Conservation (phyloP, 768 basidiomycete species). For the Pulveroboletus sp. region DNA sequence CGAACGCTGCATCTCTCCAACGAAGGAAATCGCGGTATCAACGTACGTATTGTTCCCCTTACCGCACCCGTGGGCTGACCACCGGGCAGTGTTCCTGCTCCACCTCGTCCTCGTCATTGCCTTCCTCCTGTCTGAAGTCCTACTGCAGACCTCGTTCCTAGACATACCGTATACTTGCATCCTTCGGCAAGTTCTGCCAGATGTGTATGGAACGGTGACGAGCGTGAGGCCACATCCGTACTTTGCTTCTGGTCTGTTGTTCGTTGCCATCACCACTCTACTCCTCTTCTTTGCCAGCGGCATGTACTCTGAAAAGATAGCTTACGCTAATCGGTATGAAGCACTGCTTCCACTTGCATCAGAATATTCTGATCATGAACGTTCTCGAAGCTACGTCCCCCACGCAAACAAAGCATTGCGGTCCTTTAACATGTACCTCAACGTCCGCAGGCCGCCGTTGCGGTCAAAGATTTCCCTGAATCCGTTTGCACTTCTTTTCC, state of each 20-base stretch:
- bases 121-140: constrained; percentile 71
- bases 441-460: constrained; percentile 78
- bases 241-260: constrained; percentile 71
- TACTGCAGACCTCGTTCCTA: constrained; percentile 64
- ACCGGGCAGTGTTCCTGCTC: constrained; percentile 62
- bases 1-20: constrained; percentile 78
- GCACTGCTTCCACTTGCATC: constrained; percentile 7
- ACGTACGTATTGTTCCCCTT: constrained; percentile 41
- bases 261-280: constrained; percentile 86
- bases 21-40: constrained; percentile 80
- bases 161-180: constrained; percentile 53
- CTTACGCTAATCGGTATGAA: constrained; percentile 89
- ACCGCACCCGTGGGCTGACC: constrained; percentile 16
- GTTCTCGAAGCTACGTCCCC: constrained; percentile 75
- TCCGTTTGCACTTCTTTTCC: constrained; percentile 37
- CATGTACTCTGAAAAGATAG: constrained; percentile 94
- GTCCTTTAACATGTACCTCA: constrained; percentile 95
- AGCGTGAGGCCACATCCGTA: constrained; percentile 62
- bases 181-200: constrained; percentile 50
- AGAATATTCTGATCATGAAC: constrained; percentile 12
- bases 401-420: constrained; percentile 91
- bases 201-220: constrained; percentile 37
- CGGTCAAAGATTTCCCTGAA: constrained; percentile 49
- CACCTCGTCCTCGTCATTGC: constrained; percentile 64
- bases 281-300: constrained; percentile 95